phyloP scores from a whole-genome alignment of 1,139 yeast species.

The Hanseniaspora gamundiae region DNA sequence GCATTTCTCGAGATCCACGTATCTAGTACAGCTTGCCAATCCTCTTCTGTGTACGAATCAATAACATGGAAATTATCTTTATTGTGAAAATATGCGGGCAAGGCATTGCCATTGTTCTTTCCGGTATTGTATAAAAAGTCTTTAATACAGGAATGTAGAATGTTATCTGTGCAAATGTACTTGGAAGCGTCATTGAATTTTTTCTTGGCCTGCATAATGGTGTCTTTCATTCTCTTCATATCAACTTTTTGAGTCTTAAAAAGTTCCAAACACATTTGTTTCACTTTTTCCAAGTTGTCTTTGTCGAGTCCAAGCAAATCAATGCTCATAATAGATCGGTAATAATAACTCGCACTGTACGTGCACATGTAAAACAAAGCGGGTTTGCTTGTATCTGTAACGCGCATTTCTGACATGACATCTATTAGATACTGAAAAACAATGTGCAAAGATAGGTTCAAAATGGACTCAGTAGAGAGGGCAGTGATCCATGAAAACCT shows the following conservation, averaged over 20 bases:
- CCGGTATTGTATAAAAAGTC: slow-evolving; percentile 71
- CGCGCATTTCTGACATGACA: slow-evolving; percentile 48
- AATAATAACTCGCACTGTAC: slow-evolving; percentile 57
- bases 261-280: slow-evolving; percentile 37
- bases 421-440: slow-evolving; percentile 56
- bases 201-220: slow-evolving; percentile 55
- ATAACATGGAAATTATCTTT: slow-evolving; percentile 46
- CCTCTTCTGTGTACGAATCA: slow-evolving; percentile 52
- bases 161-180: slow-evolving; percentile 41
- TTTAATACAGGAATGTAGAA: slow-evolving; percentile 50
- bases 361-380: slow-evolving; percentile 70
- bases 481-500: slow-evolving; percentile 71
- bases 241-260: slow-evolving; percentile 51
- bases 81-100: slow-evolving; percentile 43
- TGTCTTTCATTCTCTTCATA: slow-evolving; percentile 48
- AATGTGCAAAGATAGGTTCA: slow-evolving; percentile 50
- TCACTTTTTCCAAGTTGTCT: slow-evolving; percentile 42
- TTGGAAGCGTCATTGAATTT: slow-evolving; percentile 53
- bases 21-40: slow-evolving; percentile 53
- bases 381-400: slow-evolving; percentile 68
- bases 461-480: slow-evolving; percentile 34
- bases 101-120: slow-evolving; percentile 43
- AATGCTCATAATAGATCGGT: slow-evolving; percentile 45
- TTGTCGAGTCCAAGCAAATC: slow-evolving; percentile 68
- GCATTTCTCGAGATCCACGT: slow-evolving; percentile 47